phyloP scores from a whole-genome alignment of 257 asterid species.

The Solanum piurae region DNA sequence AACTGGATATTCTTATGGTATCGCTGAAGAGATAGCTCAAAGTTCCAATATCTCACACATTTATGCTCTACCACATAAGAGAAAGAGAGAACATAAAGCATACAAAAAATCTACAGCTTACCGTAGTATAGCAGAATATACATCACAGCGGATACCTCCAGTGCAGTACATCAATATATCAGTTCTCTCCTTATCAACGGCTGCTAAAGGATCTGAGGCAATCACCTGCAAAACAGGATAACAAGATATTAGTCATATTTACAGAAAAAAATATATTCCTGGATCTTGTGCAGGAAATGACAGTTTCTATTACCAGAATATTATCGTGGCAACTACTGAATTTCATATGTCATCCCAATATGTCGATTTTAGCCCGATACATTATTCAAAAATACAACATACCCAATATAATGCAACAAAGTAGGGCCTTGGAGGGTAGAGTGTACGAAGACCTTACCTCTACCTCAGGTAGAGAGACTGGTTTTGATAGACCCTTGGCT shows the following conservation, averaged over 20 bases:
- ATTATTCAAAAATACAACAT: background rate
- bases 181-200: conserved; percentile 65
- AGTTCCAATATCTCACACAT: background rate
- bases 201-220: conserved; percentile 72
- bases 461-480: background rate
- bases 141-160: conserved; percentile 95
- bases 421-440: background rate
- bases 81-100: background rate
- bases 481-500: background rate
- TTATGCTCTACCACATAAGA: background rate
- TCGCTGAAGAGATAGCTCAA: background rate
- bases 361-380: background rate
- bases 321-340: background rate
- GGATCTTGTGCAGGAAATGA: background rate
- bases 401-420: background rate
- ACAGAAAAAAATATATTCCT: conserved; percentile 2
- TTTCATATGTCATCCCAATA: background rate
- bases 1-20: background rate
- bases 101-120: conserved; percentile 6
- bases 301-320: background rate
- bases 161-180: conserved; percentile 94
- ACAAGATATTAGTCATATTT: background rate
- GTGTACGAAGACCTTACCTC: background rate
- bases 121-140: conserved; percentile 89
- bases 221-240: conserved; percentile 24